These are phyloP conservation scores for Tolypocladium ovalisporum DNA, from an alignment of 2,329 filamentous ascomycete species.

Conservation along the genomic window DNA sequence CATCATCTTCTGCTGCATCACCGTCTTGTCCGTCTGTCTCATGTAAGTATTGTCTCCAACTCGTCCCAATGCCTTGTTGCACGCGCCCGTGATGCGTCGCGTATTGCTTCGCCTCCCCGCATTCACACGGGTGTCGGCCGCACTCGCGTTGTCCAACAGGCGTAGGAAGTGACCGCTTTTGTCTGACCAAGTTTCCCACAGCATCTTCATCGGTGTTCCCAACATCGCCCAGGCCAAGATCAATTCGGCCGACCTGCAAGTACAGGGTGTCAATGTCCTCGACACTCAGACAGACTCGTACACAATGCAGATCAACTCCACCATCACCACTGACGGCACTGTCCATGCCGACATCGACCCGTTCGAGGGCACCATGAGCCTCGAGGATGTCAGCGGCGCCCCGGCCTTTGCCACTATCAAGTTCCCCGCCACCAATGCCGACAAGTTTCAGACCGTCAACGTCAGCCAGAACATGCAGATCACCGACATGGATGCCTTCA, in stretches of 20 bases:
- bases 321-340: constrained; percentile 38
- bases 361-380: constrained; percentile 44
- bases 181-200: constrained; percentile 14
- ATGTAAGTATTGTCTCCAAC: constrained; percentile 36
- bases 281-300: constrained; percentile 33
- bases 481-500: constrained; percentile 35
- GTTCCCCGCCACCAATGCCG: constrained; percentile 40
- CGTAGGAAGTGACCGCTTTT: not conserved
- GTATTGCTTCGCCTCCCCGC: not conserved
- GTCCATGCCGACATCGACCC: constrained; percentile 39
- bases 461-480: constrained; percentile 38
- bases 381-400: constrained; percentile 36
- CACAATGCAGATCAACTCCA: constrained; percentile 44
- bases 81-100: not conserved
- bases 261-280: constrained; percentile 40
- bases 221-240: constrained; percentile 46
- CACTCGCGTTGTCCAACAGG: not conserved
- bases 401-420: constrained; percentile 37
- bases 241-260: constrained; percentile 38
- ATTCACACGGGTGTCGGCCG: not conserved
- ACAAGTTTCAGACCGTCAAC: constrained; percentile 39
- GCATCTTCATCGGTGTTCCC: constrained; percentile 45
- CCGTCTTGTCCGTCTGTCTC: constrained; percentile 44
- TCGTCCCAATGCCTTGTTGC: not conserved
- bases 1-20: constrained; percentile 35